Conservation (phyloP, 2,329 filamentous ascomycete species). For the Alternaria sp. region DNA sequence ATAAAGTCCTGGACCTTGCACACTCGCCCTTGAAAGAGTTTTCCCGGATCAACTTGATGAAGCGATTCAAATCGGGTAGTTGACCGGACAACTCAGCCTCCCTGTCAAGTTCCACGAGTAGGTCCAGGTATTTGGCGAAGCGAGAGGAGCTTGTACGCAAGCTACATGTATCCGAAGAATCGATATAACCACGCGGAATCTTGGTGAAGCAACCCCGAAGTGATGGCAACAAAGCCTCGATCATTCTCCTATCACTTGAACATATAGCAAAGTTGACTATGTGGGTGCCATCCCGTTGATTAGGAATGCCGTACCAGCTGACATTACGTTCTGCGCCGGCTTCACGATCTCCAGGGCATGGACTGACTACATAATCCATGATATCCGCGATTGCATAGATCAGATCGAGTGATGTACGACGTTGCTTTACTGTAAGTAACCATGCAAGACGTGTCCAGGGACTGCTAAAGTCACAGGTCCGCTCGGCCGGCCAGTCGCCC, state of each 20-base stretch:
- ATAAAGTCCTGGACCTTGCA: conserved; percentile 67
- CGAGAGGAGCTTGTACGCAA: conserved; percentile 70
- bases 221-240: conserved; percentile 77
- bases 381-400: conserved; percentile 75
- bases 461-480: conserved; percentile 81
- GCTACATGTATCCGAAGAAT: conserved; percentile 66
- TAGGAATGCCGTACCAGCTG: conserved; percentile 78
- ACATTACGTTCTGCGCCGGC: conserved; percentile 57
- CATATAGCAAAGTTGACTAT: conserved; percentile 80
- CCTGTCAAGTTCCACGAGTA: conserved; percentile 64
- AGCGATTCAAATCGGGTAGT: conserved; percentile 64
- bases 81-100: conserved; percentile 47
- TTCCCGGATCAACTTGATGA: conserved; percentile 70
- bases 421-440: conserved; percentile 78
- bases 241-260: conserved; percentile 73
- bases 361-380: conserved; percentile 58
- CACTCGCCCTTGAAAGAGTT: conserved; percentile 64
- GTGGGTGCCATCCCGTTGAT: conserved; percentile 70
- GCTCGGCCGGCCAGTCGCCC: conserved; percentile 65
- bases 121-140: conserved; percentile 66
- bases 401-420: conserved; percentile 71
- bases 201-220: conserved; percentile 71
- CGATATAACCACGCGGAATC: conserved; percentile 36
- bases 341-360: conserved; percentile 67
- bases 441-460: conserved; percentile 88